Conservation (phyloP, 441 rosid species). For the Manihot esculenta region DNA sequence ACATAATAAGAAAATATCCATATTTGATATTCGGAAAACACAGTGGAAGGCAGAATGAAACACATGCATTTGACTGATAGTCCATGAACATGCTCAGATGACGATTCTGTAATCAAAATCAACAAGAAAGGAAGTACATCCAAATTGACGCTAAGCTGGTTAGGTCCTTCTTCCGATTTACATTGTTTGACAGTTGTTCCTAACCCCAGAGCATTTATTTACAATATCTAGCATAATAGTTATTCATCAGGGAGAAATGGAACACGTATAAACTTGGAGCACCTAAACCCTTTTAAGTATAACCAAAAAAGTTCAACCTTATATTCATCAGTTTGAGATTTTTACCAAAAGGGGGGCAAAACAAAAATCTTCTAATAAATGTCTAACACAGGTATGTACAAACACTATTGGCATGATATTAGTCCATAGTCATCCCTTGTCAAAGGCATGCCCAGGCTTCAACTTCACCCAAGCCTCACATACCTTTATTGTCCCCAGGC, state of each 20-base stretch:
- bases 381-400: not conserved
- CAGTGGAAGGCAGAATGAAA: not conserved
- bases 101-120: not conserved
- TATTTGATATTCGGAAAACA: not conserved
- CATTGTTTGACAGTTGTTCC: not conserved
- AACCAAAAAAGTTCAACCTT: not conserved
- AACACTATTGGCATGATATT: not conserved
- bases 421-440: not conserved
- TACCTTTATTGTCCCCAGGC: not conserved
- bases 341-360: not conserved
- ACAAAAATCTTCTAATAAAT: not conserved
- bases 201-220: not conserved
- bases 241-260: not conserved
- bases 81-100: not conserved
- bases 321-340: not conserved
- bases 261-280: not conserved
- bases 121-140: not conserved
- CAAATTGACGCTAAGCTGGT: not conserved
- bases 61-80: not conserved
- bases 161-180: not conserved
- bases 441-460: not conserved
- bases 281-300: not conserved
- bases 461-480: not conserved
- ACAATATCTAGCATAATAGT: not conserved
- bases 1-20: constrained; percentile 15